These are phyloP conservation scores for Monosporascus sp. DNA, from an alignment of 2,329 filamentous ascomycete genomes.

Conservation along the genomic window DNA sequence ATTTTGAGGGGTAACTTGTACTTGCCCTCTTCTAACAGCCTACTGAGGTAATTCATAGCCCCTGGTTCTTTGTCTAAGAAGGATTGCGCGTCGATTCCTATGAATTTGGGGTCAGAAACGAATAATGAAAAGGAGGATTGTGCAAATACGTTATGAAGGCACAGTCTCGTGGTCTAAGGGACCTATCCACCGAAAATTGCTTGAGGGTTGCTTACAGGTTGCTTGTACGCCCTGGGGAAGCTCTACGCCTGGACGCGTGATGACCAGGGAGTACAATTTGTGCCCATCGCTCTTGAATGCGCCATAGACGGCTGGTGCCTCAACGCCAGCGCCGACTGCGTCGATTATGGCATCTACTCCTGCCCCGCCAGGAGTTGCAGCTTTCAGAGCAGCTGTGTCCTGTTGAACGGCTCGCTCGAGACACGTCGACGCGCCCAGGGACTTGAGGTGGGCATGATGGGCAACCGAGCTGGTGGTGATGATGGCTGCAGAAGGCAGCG, in stretches of 20 bases:
- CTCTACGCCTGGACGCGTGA: conserved; percentile 19
- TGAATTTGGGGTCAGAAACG: too few species aligned
- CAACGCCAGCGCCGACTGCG: conserved; percentile 21
- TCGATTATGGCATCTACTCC: conserved; percentile 32
- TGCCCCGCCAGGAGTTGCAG: conserved; percentile 12
- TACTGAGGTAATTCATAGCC: conserved; percentile 11
- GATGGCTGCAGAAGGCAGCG: conserved; percentile 23
- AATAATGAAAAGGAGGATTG: too few species aligned
- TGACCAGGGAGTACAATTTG: conserved; percentile 23
- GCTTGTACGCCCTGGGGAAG: conserved; percentile 24
- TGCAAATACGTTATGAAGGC: too few species aligned
- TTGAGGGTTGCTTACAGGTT: neutral
- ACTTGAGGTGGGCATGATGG: conserved; percentile 16
- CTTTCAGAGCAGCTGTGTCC: conserved; percentile 11
- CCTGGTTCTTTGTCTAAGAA: conserved; percentile 9
- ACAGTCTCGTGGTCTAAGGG: too few species aligned
- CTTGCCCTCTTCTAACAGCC: conserved; percentile 18
- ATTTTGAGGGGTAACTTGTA: conserved; percentile 19
- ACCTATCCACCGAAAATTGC: too few species aligned
- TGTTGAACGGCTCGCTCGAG: conserved; percentile 13
- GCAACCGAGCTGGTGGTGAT: conserved; percentile 27
- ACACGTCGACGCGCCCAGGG: conserved; percentile 15
- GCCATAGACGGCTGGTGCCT: conserved; percentile 20
- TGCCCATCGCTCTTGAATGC: conserved; percentile 20
- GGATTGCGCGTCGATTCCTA: conserved; percentile 14